phyloP scores from a whole-genome alignment of 345 rosid genomes.

The Adansonia digitata region DNA sequence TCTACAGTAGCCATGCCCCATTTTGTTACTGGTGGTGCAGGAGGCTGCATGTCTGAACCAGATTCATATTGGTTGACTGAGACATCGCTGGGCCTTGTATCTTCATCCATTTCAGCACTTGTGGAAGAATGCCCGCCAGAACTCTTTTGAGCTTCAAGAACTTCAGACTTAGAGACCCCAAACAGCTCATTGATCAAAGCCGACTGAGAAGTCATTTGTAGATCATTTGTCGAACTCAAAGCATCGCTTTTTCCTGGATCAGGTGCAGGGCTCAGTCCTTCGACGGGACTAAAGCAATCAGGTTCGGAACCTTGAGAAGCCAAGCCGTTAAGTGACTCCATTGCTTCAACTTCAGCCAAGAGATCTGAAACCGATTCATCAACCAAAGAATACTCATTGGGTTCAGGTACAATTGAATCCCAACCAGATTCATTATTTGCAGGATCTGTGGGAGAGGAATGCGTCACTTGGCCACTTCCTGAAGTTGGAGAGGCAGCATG shows the following conservation, averaged over 20 bases:
- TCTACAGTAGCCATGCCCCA: constrained; percentile 26
- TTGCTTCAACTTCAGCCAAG: constrained; percentile 96
- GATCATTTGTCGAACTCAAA: constrained; percentile 63
- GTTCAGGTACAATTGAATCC: constrained; percentile 66
- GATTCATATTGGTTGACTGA: constrained; percentile 48
- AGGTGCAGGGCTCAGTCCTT: constrained; percentile 53
- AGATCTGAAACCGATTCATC: constrained; percentile 99
- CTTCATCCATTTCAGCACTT: constrained; percentile 38
- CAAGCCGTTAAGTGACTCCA: constrained; percentile 74
- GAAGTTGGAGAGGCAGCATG: constrained; percentile 61
- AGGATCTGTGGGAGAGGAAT: constrained; percentile 32
- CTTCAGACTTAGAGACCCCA: constrained; percentile 27
- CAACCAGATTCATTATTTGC: constrained; percentile 52
- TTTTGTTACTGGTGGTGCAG: constrained; percentile 33
- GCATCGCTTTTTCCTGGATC: constrained; percentile 60
- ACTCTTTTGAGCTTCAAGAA: constrained; percentile 32
- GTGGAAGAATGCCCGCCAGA: constrained; percentile 40
- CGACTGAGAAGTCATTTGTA: constrained; percentile 43
- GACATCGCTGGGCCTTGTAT: constrained; percentile 31
- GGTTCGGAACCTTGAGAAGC: constrained; percentile 67
- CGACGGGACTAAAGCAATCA: constrained; percentile 74
- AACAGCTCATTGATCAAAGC: constrained; percentile 28
- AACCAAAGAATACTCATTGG: constrained; percentile 52
- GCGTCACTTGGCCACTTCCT: constrained; percentile 45
- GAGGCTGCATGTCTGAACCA: constrained; percentile 43